Evolutionary conservation across 192 early-diverging fungal genomes (phyloP).

Genomic region (Coemansia sp.): DNA sequence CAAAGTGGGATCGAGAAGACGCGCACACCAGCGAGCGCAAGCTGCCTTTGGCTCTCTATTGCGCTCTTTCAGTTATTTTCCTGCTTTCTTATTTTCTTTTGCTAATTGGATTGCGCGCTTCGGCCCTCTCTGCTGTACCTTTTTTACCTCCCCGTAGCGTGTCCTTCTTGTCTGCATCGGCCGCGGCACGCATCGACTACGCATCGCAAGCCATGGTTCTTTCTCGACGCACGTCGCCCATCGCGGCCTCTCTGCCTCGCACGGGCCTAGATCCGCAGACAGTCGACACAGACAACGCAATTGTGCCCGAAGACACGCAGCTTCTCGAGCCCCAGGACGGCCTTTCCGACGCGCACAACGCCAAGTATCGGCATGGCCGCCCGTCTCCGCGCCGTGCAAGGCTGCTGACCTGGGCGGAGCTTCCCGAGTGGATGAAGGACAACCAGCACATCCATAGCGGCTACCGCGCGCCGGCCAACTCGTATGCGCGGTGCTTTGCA

Average conservation of each 20-base stretch:
- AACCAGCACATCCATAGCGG: slow-evolving; percentile 76
- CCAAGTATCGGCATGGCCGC: slow-evolving; percentile 2
- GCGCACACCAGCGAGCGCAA: too few relatives aligned
- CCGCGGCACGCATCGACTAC: not conserved
- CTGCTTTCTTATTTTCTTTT: not conserved
- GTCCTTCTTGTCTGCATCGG: not conserved
- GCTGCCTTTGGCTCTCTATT: too few relatives aligned
- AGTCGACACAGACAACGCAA: slow-evolving; percentile 3
- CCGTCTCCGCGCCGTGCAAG: slow-evolving; percentile 7
- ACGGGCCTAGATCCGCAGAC: slow-evolving; percentile 8
- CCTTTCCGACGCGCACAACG: not conserved
- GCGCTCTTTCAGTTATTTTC: too few relatives aligned
- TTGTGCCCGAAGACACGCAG: slow-evolving; percentile 2
- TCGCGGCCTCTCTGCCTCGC: not conserved
- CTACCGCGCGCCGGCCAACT: slow-evolving; percentile 75
- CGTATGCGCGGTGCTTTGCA: slow-evolving; percentile 69
- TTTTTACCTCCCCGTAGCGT: not conserved
- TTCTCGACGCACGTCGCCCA: slow-evolving; percentile 18
- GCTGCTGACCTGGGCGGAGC: slow-evolving; percentile 46
- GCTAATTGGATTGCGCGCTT: not conserved
- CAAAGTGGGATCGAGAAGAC: too few relatives aligned
- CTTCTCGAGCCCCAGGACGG: slow-evolving; percentile 9
- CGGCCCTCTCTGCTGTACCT: too few relatives aligned
- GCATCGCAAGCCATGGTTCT: slow-evolving; percentile 18
- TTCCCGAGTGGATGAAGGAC: slow-evolving; percentile 80